phyloP scores from a whole-genome alignment of 345 rosid genomes.

The Eucalyptus polybractea region DNA sequence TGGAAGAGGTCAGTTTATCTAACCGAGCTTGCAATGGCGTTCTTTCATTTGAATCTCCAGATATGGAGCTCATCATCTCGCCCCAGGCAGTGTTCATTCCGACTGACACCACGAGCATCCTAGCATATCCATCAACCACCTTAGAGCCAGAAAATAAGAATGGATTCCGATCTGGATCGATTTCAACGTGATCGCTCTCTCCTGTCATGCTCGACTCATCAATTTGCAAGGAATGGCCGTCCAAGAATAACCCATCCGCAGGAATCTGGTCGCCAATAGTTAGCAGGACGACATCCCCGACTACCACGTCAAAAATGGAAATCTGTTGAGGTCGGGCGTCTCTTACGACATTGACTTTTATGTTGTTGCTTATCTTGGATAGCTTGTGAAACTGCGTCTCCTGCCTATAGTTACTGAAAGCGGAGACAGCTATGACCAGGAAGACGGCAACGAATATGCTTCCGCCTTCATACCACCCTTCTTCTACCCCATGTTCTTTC shows the following conservation, averaged over 20 bases:
- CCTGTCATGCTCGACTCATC: conserved; percentile 70
- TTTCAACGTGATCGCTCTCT: conserved; percentile 42
- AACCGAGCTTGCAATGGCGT: conserved; percentile 66
- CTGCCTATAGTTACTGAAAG: conserved; percentile 40
- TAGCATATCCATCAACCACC: conserved; percentile 41
- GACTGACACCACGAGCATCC: conserved; percentile 55
- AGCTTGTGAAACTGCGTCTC: conserved; percentile 43
- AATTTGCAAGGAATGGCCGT: conserved; percentile 24
- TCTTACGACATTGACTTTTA: conserved; percentile 39
- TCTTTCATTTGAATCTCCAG: conserved; percentile 24
- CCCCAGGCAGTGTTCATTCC: conserved; percentile 77
- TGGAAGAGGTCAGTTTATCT: conserved; percentile 49
- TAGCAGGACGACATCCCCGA: conserved; percentile 43
- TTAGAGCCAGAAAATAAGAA: conserved; percentile 53
- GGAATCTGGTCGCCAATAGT: conserved; percentile 62
- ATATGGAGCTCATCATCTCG: conserved; percentile 59
- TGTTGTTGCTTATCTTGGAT: conserved; percentile 37
- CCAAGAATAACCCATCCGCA: conserved; percentile 48
- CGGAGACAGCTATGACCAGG: conserved; percentile 39
- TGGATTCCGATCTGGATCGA: conserved; percentile 18
- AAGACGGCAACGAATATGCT: conserved; percentile 52
- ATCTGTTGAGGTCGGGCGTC: conserved; percentile 25
- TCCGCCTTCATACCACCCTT: conserved; percentile 73
- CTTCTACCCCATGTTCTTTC: conserved; percentile 37
- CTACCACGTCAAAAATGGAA: conserved; percentile 55